Evolutionary conservation across 352 stramenopile genomes (phyloP), one percentile per base, ranked within the genome.

Genomic region (Phytopythium montanum): DNA sequence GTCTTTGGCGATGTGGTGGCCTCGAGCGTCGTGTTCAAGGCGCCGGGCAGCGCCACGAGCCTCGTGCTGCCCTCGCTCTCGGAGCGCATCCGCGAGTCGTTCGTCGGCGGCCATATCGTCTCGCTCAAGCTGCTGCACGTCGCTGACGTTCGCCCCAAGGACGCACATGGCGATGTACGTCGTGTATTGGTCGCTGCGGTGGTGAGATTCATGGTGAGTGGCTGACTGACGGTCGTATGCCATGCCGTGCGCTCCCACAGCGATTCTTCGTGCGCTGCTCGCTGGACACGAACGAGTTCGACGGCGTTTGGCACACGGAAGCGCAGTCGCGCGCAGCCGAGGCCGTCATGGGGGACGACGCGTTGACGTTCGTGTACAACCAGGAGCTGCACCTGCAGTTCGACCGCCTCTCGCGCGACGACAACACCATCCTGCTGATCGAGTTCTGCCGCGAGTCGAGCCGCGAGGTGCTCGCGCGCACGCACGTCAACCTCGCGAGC

Each of bases 1-100:
- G 88, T 95, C 61, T 95, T 92, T 49, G 83, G 85, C 6, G 85
- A 95, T 44, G 81, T 90, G 12, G 83, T 95, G 42, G 85, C 85
- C n/a, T 92, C 85, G 33, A 89, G 81, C 56, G 85, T 95, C 13
- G 85, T 93, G 41, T 95, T 95, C 59, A 88, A 95, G 64, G 64
- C 70, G 1, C 81, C 85, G 0, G 85, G 80, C 0, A 88, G 85
- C 56, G 81, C 70, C 12, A 95, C 85, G n/a, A 93, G 86, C 54
- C 75, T 95, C 25, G 90, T 81, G 28, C 60, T 95, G 14, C 85
- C 85, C 23, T 91, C 83, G 45, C 71, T 93, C 5, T 78, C 83
- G 2, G 85, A 95, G 59, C 79, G 84, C 9, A 92, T 95, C 25
- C 85, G 85, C 29, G 85, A 95, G 54, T 92, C 83, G 5, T 88